Percentiles rank a stretch among this genome's conserved stretches.
These are phyloP conservation scores for Globisporangium cylindrosporum DNA, from an alignment of 352 stramenopile genomes.

Conservation along the genomic window DNA sequence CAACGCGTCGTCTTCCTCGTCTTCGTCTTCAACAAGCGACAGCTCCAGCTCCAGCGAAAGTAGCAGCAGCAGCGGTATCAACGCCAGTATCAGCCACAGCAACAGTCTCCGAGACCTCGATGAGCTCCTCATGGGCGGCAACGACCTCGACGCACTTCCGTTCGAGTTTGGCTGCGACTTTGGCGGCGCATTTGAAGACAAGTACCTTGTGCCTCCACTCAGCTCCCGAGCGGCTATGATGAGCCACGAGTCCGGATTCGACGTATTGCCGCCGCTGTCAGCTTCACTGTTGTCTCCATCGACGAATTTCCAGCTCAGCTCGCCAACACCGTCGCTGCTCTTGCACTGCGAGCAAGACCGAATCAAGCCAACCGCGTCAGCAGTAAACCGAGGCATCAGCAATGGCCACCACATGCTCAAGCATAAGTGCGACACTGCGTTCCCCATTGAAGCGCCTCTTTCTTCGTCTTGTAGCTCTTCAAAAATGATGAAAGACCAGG, in stretches of 20 bases:
- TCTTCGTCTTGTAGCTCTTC: not conserved
- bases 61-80: not conserved
- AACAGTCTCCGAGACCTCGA: slow-evolving; percentile 31
- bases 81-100: not conserved
- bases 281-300: slow-evolving; percentile 14
- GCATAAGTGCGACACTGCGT: slow-evolving; percentile 1
- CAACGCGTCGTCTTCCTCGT: not conserved
- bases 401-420: slow-evolving; percentile 4
- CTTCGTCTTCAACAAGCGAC: slow-evolving; percentile 1
- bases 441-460: not conserved
- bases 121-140: slow-evolving; percentile 31
- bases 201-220: slow-evolving; percentile 19
- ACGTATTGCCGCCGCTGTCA: slow-evolving; percentile 13
- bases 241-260: slow-evolving; percentile 8
- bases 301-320: slow-evolving; percentile 4
- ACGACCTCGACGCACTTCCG: slow-evolving; percentile 30
- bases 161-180: slow-evolving; percentile 46
- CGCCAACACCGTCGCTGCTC: slow-evolving; percentile 3
- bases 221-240: not conserved
- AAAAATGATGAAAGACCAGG: not conserved
- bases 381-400: not conserved
- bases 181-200: slow-evolving; percentile 35
- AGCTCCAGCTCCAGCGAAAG: not conserved
- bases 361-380: not conserved
- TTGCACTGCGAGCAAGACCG: slow-evolving; percentile 8